These are phyloP conservation scores for Boletus rufocinnamomeus DNA, from an alignment of 768 basidiomycete genomes.

Conservation along the genomic window DNA sequence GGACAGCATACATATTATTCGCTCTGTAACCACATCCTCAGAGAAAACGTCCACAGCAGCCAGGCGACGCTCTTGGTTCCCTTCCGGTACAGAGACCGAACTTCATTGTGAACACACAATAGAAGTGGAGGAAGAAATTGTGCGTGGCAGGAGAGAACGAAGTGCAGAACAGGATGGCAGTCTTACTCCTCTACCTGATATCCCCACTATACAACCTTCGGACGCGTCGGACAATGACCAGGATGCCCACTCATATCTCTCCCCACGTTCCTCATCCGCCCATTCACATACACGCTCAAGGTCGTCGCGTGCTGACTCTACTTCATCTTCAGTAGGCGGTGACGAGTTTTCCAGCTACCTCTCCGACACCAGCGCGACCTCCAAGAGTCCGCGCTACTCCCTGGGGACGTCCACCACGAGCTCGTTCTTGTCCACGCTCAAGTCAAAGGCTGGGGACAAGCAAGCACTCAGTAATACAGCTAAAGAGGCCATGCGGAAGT, in stretches of 20 bases:
- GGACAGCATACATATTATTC: conserved; percentile 25
- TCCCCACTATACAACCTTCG: conserved; percentile 5
- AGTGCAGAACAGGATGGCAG: conserved; percentile 39
- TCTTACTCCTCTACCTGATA: conserved; percentile 21
- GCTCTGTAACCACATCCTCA: conserved; percentile 27
- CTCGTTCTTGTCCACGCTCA: conserved; percentile 78
- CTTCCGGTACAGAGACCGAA: conserved; percentile 44
- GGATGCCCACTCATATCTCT: conserved; percentile 19
- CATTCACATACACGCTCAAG: conserved; percentile 39
- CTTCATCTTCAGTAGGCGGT: conserved; percentile 37
- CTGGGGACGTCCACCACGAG: conserved; percentile 37
- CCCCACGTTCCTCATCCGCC: conserved; percentile 46
- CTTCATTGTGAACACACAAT: conserved; percentile 21
- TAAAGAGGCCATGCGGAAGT: conserved; percentile 89
- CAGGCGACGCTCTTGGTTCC: conserved; percentile 61
- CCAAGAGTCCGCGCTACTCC: conserved; percentile 46
- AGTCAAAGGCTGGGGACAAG: conserved; percentile 78
- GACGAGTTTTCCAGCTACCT: conserved; percentile 33
- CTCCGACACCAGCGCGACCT: conserved; percentile 34
- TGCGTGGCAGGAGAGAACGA: conserved; percentile 29
- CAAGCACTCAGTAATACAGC: conserved; percentile 83
- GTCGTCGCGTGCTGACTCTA: conserved; percentile 38
- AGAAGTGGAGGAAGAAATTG: conserved; percentile 27
- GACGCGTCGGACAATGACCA: conserved; percentile 24
- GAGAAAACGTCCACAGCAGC: conserved; percentile 31